phyloP scores from a whole-genome alignment of 805 yeast species.

The Saccharomycopsis fodiens region DNA sequence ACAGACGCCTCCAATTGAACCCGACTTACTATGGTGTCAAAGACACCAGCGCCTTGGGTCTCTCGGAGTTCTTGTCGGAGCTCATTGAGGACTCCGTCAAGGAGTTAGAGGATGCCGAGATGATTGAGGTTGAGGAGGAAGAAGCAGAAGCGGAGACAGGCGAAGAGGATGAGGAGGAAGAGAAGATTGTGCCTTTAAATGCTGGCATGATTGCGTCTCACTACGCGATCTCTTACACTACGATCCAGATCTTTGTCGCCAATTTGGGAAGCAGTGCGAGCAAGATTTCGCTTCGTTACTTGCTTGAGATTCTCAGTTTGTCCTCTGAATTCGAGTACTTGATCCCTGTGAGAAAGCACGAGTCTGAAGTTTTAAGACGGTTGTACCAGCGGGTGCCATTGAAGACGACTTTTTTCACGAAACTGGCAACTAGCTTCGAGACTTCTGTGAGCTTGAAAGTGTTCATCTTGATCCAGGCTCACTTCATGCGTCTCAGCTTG shows the following conservation, averaged over 20 bases:
- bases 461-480: conserved; percentile 72
- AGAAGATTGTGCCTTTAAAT: conserved; percentile 50
- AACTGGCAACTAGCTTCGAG: conserved; percentile 20
- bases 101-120: conserved; percentile 51
- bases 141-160: conserved; percentile 31
- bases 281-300: conserved; percentile 49
- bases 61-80: conserved; percentile 80
- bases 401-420: conserved; percentile 30
- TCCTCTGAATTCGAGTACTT: conserved; percentile 64
- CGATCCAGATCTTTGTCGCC: conserved; percentile 53
- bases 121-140: conserved; percentile 50
- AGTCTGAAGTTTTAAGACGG: conserved; percentile 38
- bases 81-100: conserved; percentile 63
- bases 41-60: conserved; percentile 54
- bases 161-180: conserved; percentile 26
- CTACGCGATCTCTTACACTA: conserved; percentile 54
- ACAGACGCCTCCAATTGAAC: conserved; percentile 69
- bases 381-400: conserved; percentile 59
- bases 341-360: conserved; percentile 57
- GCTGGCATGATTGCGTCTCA: conserved; percentile 72
- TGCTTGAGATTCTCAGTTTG: conserved; percentile 57
- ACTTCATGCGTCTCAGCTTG: conserved; percentile 58
- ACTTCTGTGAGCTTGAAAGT: conserved; percentile 32
- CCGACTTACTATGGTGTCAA: conserved; percentile 85
- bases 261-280: conserved; percentile 31